Evolutionary conservation across 179 eudicot species (phyloP), one percentile per base, ranked within the genome.

Genomic region (Corrigiola litoralis): DNA sequence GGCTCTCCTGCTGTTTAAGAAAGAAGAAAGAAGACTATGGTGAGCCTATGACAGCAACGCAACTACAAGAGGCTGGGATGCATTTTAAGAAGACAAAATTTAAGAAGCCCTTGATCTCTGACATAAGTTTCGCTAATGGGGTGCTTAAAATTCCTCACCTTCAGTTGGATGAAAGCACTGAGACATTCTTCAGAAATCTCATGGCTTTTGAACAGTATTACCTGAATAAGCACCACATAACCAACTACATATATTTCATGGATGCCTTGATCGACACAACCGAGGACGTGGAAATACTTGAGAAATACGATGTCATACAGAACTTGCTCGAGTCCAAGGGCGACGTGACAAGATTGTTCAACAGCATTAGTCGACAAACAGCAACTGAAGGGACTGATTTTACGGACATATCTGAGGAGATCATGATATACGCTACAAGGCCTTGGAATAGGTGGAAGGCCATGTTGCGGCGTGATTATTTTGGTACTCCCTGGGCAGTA

Each of bases 221-320:
- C 25, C 60, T 55, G 12, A 55, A 55, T 20, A 9, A 32, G 20
- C 18, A 6, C 17, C 20, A 33, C 11, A 18, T 55, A 55, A 55
- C 60, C 23, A 55, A n/a, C 42, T 55, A 31, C 25, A 55, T 55
- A 23, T 55, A 55, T 17, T 55, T 55, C 10, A 33, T 55, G 41
- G 60, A 55, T 9, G 21, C 9, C 7, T n/a, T 55, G 60, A 55
- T 55, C 17, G 60, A 55, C 14, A 31, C 60, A 2, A 1, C 23
- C 0, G n/a, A n/a, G 14, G 60, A 55, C 17, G 41, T 55, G 24
- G 5, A 55, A 11, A 55, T 55, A 55, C 60, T 55, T 17, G 40
- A 32, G 41, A 33, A 55, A n/a, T 7, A 24, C 41, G 10, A 16
- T 27, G 25, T 55, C 11, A 33, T 55, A 5, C 41, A 33, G 3